Conservation (phyloP, 1,284 basidiomycete species). For the Ceraceosorus guamensis region DNA sequence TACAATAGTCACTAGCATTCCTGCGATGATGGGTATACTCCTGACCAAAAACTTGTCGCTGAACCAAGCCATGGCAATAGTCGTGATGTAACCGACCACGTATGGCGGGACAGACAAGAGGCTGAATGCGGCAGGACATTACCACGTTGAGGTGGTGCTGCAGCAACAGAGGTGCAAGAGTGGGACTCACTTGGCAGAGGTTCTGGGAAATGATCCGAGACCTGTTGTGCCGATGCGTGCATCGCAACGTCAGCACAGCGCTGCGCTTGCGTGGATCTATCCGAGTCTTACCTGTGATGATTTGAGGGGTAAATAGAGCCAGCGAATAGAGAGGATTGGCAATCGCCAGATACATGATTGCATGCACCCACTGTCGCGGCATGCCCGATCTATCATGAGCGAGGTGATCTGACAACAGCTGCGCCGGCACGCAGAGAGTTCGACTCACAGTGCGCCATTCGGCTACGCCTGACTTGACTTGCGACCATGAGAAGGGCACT, state of each 20-base stretch:
- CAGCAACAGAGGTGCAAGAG: too few relatives aligned
- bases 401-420: too few relatives aligned
- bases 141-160: too few relatives aligned
- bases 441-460: conserved; percentile 11
- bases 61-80: conserved; percentile 49
- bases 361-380: conserved; percentile 21
- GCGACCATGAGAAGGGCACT: conserved; percentile 25
- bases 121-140: conserved; percentile 16
- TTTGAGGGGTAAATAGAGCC: conserved; percentile 40
- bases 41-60: conserved; percentile 49
- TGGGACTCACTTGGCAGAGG: too few relatives aligned
- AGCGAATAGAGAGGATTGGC: conserved; percentile 37
- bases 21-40: conserved; percentile 51
- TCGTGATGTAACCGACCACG: conserved; percentile 53
- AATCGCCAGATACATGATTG: conserved; percentile 29
- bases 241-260: conserved; percentile 23
- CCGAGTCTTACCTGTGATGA: conserved; percentile 17
- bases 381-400: too few relatives aligned
- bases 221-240: conserved; percentile 9
- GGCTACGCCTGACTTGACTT: conserved; percentile 19
- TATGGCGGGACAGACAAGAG: conserved; percentile 48
- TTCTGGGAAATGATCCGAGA: too few relatives aligned
- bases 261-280: background rate
- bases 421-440: too few relatives aligned
- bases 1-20: conserved; percentile 45